These are phyloP conservation scores for Fusarium lyarnte DNA, from an alignment of 2,329 filamentous ascomycete genomes.

Conservation along the genomic window DNA sequence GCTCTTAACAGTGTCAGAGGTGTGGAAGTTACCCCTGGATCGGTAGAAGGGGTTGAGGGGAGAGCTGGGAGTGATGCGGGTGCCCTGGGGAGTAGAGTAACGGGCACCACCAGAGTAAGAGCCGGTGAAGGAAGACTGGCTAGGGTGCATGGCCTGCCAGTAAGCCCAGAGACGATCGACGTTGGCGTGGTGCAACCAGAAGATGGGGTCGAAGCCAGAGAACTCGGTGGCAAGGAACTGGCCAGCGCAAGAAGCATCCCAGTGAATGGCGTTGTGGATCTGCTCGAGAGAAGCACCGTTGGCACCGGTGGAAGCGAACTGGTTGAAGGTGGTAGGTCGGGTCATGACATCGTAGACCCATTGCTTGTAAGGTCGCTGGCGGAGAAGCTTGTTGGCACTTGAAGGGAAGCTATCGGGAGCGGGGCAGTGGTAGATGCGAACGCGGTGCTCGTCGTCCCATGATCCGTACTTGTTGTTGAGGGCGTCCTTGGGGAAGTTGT, in stretches of 20 bases:
- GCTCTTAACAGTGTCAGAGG: constrained; percentile 48
- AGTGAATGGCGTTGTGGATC: constrained; percentile 56
- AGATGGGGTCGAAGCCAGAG: constrained; percentile 58
- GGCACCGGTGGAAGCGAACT: constrained; percentile 49
- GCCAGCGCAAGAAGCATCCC: constrained; percentile 52
- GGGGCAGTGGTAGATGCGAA: constrained; percentile 54
- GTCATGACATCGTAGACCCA: constrained; percentile 56
- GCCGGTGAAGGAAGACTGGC: constrained; percentile 47
- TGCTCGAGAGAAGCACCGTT: constrained; percentile 54
- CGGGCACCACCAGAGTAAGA: constrained; percentile 49
- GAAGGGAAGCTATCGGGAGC: constrained; percentile 51
- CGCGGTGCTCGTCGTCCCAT: constrained; percentile 42
- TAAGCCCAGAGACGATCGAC: constrained; percentile 72
- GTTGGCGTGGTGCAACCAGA: constrained; percentile 64
- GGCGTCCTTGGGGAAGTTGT: constrained; percentile 56
- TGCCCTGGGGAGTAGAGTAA: constrained; percentile 54
- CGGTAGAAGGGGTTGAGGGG: constrained; percentile 63
- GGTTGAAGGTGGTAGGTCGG: constrained; percentile 47
- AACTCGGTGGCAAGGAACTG: constrained; percentile 54
- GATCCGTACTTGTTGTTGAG: constrained; percentile 52
- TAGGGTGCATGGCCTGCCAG: constrained; percentile 57
- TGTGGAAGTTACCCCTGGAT: constrained; percentile 53
- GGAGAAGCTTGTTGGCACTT: constrained; percentile 50
- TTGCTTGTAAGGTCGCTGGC: constrained; percentile 48
- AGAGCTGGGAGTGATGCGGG: constrained; percentile 54